Evolutionary conservation across 2,329 filamentous ascomycete species (phyloP).

Genomic region (Amauroascus verrucosus): DNA sequence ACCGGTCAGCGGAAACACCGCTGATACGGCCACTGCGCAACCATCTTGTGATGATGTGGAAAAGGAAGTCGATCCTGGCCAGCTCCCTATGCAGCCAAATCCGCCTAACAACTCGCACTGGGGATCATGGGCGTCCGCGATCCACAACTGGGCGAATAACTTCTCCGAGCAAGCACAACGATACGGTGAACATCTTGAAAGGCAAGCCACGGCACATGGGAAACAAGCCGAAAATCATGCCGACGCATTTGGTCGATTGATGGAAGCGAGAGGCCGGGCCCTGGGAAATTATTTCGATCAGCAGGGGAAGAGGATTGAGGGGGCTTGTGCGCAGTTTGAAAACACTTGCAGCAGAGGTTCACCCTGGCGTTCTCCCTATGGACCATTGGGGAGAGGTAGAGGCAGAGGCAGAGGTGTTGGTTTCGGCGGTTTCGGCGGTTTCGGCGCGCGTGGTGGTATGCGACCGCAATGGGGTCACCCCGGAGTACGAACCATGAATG

Average conservation of each 20-base stretch:
- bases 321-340: slow-evolving; percentile 17
- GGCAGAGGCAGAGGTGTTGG: background rate
- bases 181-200: slow-evolving; percentile 31
- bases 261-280: slow-evolving; percentile 32
- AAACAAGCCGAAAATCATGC: slow-evolving; percentile 28
- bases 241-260: slow-evolving; percentile 28
- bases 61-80: background rate
- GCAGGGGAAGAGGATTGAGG: slow-evolving; percentile 25
- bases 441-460: background rate
- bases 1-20: slow-evolving; percentile 12
- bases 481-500: background rate
- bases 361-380: slow-evolving; percentile 2
- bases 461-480: background rate
- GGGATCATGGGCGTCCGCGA: slow-evolving; percentile 3
- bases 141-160: slow-evolving; percentile 26
- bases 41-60: background rate
- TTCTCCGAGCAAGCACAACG: slow-evolving; percentile 31
- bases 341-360: slow-evolving; percentile 1
- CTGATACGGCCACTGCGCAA: background rate
- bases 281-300: slow-evolving; percentile 32
- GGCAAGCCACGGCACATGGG: slow-evolving; percentile 28
- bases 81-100: background rate
- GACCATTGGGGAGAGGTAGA: background rate
- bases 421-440: no score
- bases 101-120: background rate